Percentiles rank a stretch among this genome's conserved stretches.
phyloP scores from a whole-genome alignment of 1,139 yeast genomes.

The Suhomyces yuchorum region DNA sequence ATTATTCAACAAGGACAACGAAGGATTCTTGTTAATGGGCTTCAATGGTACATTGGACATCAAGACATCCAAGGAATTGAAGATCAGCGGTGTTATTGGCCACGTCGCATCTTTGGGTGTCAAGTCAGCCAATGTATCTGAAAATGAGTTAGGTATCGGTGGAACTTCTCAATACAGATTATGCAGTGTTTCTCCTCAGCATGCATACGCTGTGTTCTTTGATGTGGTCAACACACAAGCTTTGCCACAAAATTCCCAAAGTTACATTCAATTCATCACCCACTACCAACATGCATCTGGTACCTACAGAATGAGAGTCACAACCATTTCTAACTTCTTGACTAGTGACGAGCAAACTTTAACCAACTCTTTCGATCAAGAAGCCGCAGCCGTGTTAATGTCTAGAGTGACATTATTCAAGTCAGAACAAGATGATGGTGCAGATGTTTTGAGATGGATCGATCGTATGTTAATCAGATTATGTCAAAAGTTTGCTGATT shows the following conservation, averaged over 20 bases:
- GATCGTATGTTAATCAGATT: constrained; percentile 54
- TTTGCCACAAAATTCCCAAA: constrained; percentile 53
- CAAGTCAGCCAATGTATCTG: constrained; percentile 74
- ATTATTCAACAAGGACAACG: constrained; percentile 81
- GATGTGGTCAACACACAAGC: constrained; percentile 68
- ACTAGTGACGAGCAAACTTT: constrained; percentile 51
- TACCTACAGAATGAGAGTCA: constrained; percentile 84
- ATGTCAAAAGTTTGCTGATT: constrained; percentile 55
- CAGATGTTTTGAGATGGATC: constrained; percentile 55
- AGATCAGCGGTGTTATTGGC: constrained; percentile 91
- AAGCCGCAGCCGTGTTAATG: constrained; percentile 96
- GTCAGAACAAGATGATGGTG: constrained; percentile 69
- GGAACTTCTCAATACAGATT: constrained; percentile 87
- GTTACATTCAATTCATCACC: constrained; percentile 70
- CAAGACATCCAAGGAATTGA: constrained; percentile 84
- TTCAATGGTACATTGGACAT: constrained; percentile 86
- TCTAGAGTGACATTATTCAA: constrained; percentile 91
- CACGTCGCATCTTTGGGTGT: constrained; percentile 78
- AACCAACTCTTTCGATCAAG: constrained; percentile 88
- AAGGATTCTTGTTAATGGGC: constrained; percentile 83
- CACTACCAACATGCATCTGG: constrained; percentile 81
- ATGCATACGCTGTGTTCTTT: constrained; percentile 83
- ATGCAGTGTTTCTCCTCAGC: constrained; percentile 81
- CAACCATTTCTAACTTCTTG: constrained; percentile 76
- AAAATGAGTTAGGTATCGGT: constrained; percentile 91